Conservation (phyloP, 2,329 filamentous ascomycete species). For the Rutstroemia sp. region DNA sequence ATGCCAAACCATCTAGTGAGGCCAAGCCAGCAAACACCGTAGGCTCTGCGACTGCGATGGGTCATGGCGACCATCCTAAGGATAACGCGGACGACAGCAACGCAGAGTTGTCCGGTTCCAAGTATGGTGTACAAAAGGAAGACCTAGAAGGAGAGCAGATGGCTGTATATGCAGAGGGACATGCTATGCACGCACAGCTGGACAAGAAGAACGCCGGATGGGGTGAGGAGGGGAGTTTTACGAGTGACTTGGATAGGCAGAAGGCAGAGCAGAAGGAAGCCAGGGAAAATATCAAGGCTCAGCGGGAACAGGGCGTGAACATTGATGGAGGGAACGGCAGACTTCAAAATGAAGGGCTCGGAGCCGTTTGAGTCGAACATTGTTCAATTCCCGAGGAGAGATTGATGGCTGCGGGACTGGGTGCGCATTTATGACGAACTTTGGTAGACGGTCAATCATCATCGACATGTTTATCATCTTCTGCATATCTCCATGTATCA, state of each 20-base stretch:
- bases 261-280: constrained; percentile 28
- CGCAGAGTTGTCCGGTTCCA: constrained; percentile 18
- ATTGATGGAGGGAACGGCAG: constrained; percentile 27
- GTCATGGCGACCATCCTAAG: constrained; percentile 26
- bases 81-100: constrained; percentile 27
- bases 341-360: constrained; percentile 25
- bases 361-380: constrained; percentile 16
- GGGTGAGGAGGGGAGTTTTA: constrained; percentile 27
- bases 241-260: constrained; percentile 26
- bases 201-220: constrained; percentile 29
- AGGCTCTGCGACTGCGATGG: constrained; percentile 26
- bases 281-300: constrained; percentile 24
- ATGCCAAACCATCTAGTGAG: constrained; percentile 13
- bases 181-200: constrained; percentile 27
- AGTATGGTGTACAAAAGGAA: constrained; percentile 25
- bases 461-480: not conserved
- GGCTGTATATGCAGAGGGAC: constrained; percentile 25
- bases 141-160: constrained; percentile 29
- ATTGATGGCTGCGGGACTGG: too few relatives aligned
- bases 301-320: constrained; percentile 20
- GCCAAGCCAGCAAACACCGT: constrained; percentile 23
- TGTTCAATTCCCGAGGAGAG: not conserved
- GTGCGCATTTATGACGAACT: not conserved
- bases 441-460: not conserved
- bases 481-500: constrained; percentile 11